phyloP scores from a whole-genome alignment of 2,329 filamentous ascomycete species.

The Trichophyton equinum region DNA sequence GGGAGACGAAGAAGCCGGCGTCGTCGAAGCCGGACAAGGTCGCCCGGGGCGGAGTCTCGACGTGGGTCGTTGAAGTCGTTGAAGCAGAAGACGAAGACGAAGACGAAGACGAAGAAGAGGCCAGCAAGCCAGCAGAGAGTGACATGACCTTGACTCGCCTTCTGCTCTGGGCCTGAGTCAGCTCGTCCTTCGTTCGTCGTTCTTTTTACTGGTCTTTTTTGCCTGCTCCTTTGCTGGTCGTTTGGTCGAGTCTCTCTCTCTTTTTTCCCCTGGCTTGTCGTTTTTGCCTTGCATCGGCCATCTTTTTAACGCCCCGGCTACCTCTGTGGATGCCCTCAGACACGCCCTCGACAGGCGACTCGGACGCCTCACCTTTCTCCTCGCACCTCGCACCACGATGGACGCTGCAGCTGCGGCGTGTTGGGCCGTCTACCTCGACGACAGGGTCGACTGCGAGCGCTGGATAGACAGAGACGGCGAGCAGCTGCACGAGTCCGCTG shows the following conservation, averaged over 20 bases:
- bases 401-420: constrained; percentile 24
- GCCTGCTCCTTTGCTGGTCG: not conserved
- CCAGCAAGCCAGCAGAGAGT: not conserved
- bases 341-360: not conserved
- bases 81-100: no score
- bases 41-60: not conserved
- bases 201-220: not conserved
- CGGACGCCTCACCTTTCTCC: not conserved
- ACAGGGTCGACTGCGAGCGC: constrained; percentile 32
- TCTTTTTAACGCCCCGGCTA: not conserved
- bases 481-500: constrained; percentile 29
- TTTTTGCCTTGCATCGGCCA: not conserved
- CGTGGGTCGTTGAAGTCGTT: no score
- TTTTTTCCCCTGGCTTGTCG: not conserved
- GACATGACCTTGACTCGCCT: not conserved
- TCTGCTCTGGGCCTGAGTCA: not conserved
- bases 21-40: no score
- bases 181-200: not conserved
- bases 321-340: not conserved
- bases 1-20: not conserved
- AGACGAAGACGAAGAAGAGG: no score
- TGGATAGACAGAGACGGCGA: constrained; percentile 28
- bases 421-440: constrained; percentile 36
- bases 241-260: not conserved
- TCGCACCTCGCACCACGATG: constrained; percentile 19